Evolutionary conservation across 345 rosid species (phyloP), one percentile per base, ranked within the genome.

Genomic region (Leavenworthia alabamica): DNA sequence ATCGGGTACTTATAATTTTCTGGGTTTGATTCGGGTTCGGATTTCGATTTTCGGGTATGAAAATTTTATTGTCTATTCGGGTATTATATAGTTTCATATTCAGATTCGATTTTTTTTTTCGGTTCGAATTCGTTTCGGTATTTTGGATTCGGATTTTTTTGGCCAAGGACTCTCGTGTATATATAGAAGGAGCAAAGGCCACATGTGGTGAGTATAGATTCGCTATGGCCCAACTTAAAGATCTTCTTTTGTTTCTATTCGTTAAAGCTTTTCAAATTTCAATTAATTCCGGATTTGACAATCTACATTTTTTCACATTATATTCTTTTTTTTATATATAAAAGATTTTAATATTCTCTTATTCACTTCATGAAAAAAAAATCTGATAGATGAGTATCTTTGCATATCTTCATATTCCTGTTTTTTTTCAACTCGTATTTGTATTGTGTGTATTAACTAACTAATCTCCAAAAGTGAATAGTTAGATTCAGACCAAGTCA

Each of bases 151-250:
- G n/a, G n/a, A n/a, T n/a, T n/a, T n/a, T n/a, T n/a, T n/a, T n/a
- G n/a, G n/a, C n/a, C n/a, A n/a, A n/a, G n/a, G n/a, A n/a, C n/a
- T n/a, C n/a, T 20, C 24, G 24, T 23, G 64, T 23, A 67, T 42
- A 62, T 55, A 62, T 54, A 65, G 51, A 50, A 54, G 48, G 58
- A 71, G 45, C 73, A 67, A 80, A 70, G 71, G 59, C 56, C 56
- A 68, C 58, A 70, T 62, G 74, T 72, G 70, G 78, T 56, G 80
- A 58, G 79, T 76, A 71, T 77, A 73, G 71, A 77, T 78, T 76
- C 80, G 42, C 68, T 59, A 26, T 64, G 71, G 63, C 71, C 64
- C 70, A 47, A 46, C 56, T 12, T 37, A 52, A 67, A 61, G 45
- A 68, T 72, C 49, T 75, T 32, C 53, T 11, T 68, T 45, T 46